Percentiles rank a stretch among this genome's conserved stretches.
Evolutionary conservation across 768 basidiomycete species (phyloP).

Genomic region (Lactifluus piperatus): DNA sequence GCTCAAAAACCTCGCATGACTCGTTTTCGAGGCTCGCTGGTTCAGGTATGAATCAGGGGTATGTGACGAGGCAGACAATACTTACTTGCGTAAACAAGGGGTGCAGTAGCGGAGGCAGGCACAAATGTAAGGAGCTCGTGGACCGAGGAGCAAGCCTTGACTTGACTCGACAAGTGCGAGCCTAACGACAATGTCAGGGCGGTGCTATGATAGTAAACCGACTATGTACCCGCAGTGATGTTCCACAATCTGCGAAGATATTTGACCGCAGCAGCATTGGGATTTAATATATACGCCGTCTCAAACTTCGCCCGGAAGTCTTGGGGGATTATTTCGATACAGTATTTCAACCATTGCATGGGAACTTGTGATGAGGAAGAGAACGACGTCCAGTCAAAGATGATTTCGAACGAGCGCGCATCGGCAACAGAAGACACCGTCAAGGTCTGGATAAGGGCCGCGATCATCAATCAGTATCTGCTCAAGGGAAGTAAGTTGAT

Average conservation of each 20-base stretch:
- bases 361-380: constrained; percentile 69
- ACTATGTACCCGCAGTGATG: constrained; percentile 41
- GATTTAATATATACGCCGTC: constrained; percentile 60
- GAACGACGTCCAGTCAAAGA: constrained; percentile 79
- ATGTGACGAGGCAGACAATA: neutral
- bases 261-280: constrained; percentile 59
- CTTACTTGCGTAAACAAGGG: constrained; percentile 50
- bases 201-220: neutral
- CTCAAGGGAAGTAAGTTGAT: neutral
- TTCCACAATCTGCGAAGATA: constrained; percentile 75
- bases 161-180: constrained; percentile 21
- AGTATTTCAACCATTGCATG: constrained; percentile 71
- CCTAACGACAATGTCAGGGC: neutral
- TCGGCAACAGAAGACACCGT: constrained; percentile 38
- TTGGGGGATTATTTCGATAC: constrained; percentile 61
- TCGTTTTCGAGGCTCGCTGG: constrained; percentile 60
- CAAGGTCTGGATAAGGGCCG: constrained; percentile 36
- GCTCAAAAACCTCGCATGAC: constrained; percentile 39
- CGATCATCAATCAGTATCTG: neutral
- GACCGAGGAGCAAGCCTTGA: constrained; percentile 57
- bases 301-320: constrained; percentile 59
- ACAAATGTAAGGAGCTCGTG: constrained; percentile 50
- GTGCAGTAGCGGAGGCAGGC: constrained; percentile 37
- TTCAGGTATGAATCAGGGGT: constrained; percentile 4
- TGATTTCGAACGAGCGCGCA: constrained; percentile 53